A percentile compares a stretch with the other conserved stretches of the same genome.
These are phyloP conservation scores for Pythium dissimile DNA, from an alignment of 352 stramenopile species.

Conservation along the genomic window DNA sequence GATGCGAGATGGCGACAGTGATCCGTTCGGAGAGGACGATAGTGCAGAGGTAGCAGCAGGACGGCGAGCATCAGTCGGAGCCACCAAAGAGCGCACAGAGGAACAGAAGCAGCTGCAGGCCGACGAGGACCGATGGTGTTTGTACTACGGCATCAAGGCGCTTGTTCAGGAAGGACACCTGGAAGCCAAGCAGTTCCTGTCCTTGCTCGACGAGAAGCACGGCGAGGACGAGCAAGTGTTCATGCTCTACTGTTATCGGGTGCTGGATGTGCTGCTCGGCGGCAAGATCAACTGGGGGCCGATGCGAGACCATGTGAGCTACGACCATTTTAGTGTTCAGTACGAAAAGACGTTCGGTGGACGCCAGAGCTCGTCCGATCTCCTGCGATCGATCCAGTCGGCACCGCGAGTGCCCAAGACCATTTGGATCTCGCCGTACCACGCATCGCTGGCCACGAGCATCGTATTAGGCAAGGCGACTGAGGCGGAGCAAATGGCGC, in stretches of 20 bases:
- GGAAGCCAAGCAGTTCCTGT: conserved; percentile 90
- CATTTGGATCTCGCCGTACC: conserved; percentile 79
- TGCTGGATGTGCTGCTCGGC: conserved; percentile 68
- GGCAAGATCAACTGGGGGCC: conserved; percentile 60
- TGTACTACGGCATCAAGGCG: conserved; percentile 92
- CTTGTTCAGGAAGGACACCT: conserved; percentile 81
- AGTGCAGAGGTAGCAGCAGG: neutral
- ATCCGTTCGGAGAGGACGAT: conserved; percentile 15
- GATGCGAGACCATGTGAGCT: conserved; percentile 51
- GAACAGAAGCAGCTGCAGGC: conserved; percentile 56
- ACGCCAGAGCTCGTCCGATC: conserved; percentile 10
- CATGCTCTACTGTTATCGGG: conserved; percentile 85
- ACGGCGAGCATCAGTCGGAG: neutral
- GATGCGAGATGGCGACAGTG: conserved; percentile 1
- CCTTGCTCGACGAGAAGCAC: conserved; percentile 90
- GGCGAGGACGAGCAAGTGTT: conserved; percentile 91
- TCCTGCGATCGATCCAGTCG: conserved; percentile 9
- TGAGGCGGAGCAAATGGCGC: conserved; percentile 40
- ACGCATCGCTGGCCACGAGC: conserved; percentile 65
- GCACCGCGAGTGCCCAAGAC: conserved; percentile 49
- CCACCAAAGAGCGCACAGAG: conserved; percentile 18
- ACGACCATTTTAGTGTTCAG: conserved; percentile 45
- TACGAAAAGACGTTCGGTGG: conserved; percentile 35
- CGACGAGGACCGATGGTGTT: conserved; percentile 89
- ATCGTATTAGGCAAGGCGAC: conserved; percentile 75